Conservation (phyloP, 345 rosid genomes). For the Gynandropsis gynandra region DNA sequence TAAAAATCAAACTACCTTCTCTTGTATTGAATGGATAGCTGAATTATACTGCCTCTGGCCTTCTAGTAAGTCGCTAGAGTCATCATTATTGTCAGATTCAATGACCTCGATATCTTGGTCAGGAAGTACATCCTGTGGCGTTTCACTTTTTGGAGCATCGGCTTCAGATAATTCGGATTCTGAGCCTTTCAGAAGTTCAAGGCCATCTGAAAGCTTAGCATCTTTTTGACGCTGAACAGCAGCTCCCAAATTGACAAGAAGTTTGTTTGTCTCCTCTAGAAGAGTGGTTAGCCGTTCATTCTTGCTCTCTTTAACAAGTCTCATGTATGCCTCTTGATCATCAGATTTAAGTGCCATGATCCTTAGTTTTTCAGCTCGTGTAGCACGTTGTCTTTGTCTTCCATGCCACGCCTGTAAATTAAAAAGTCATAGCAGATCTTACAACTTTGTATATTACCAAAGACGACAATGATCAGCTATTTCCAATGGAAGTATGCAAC, state of each 20-base stretch:
- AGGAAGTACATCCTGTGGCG: constrained; percentile 51
- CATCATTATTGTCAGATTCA: constrained; percentile 81
- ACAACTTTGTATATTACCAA: background rate
- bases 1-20: constrained; percentile 48
- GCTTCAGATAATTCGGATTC: constrained; percentile 66
- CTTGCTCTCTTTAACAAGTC: constrained; percentile 95
- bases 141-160: constrained; percentile 65
- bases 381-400: constrained; percentile 96
- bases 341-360: constrained; percentile 94
- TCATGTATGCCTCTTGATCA: constrained; percentile 97
- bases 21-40: constrained; percentile 91
- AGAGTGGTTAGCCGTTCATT: constrained; percentile 87
- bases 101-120: constrained; percentile 56
- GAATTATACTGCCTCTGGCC: constrained; percentile 98
- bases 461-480: background rate
- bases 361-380: constrained; percentile 95
- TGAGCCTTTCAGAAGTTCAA: constrained; percentile 51
- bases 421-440: background rate
- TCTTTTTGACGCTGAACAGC: constrained; percentile 98
- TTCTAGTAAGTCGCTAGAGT: constrained; percentile 74
- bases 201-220: constrained; percentile 58
- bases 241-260: constrained; percentile 92
- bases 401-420: constrained; percentile 93
- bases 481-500: background rate
- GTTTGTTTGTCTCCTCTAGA: constrained; percentile 92